Conservation (phyloP, 2,329 filamentous ascomycete species). For the Pseudogymnoascus sp. region DNA sequence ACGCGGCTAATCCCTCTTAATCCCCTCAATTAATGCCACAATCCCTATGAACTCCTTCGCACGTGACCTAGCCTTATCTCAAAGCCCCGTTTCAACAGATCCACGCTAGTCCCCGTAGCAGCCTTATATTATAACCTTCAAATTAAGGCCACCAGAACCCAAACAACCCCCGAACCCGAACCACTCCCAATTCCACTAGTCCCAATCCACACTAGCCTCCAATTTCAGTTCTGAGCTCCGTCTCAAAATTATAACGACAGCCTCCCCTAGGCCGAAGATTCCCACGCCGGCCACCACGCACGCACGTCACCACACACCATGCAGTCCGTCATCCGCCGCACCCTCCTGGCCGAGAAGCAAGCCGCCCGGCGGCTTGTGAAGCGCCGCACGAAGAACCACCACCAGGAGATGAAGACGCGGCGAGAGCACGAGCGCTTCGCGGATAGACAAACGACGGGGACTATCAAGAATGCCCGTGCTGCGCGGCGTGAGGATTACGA, state of each 20-base stretch:
- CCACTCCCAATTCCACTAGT: neutral
- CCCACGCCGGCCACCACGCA: neutral
- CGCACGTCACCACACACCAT: conserved; percentile 35
- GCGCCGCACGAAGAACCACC: conserved; percentile 26
- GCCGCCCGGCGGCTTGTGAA: conserved; percentile 38
- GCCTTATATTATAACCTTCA: too few species aligned
- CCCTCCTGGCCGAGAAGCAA: conserved; percentile 58
- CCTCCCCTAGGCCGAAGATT: neutral
- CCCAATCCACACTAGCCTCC: conserved; percentile 2
- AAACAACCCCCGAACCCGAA: neutral
- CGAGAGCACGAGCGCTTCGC: conserved; percentile 16
- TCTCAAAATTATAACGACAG: neutral
- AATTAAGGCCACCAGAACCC: neutral
- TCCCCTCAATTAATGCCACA: neutral
- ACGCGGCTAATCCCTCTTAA: neutral
- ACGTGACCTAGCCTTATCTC: conserved; percentile 5
- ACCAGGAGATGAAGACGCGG: conserved; percentile 19
- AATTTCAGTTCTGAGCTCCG: neutral
- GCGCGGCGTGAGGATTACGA: conserved; percentile 68
- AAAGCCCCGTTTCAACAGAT: neutral
- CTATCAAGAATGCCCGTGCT: conserved; percentile 40
- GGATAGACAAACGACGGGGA: conserved; percentile 22
- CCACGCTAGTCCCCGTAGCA: too few species aligned
- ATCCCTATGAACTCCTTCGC: neutral
- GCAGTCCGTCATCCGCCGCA: conserved; percentile 63